Evolutionary conservation across 768 basidiomycete genomes (phyloP).

Genomic region (Multifurca ochricompacta): DNA sequence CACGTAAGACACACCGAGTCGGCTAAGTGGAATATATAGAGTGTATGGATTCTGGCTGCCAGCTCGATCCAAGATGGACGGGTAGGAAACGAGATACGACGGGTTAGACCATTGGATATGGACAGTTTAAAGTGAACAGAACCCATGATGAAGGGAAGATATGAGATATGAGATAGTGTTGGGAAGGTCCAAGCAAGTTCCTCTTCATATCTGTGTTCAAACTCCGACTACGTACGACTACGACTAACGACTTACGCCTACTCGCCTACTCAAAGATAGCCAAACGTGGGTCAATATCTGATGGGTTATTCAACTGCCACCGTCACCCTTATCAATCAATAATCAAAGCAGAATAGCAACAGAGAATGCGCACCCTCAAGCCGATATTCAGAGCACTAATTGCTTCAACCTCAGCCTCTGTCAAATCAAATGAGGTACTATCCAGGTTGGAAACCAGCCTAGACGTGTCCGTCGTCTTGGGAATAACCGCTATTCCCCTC

Average conservation of each 20-base stretch:
- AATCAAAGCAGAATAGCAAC: background rate
- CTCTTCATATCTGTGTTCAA: no score
- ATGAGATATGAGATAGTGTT: no score
- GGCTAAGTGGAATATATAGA: slow-evolving; percentile 51
- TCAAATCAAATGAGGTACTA: slow-evolving; percentile 41
- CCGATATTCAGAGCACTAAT: slow-evolving; percentile 56
- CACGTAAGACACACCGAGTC: slow-evolving; percentile 61
- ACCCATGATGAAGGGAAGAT: slow-evolving; percentile 31
- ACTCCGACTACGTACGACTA: slow-evolving; percentile 12
- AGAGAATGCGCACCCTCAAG: slow-evolving; percentile 43
- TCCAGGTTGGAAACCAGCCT: slow-evolving; percentile 41
- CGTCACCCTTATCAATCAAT: slow-evolving; percentile 9
- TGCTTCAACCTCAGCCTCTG: slow-evolving; percentile 45
- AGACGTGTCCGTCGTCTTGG: slow-evolving; percentile 36
- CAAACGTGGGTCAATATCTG: slow-evolving; percentile 54
- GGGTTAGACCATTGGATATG: slow-evolving; percentile 42
- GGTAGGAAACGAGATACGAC: slow-evolving; percentile 46
- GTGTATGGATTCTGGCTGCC: slow-evolving; percentile 44
- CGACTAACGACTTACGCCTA: no score
- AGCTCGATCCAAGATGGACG: slow-evolving; percentile 52
- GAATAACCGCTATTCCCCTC: slow-evolving; percentile 41
- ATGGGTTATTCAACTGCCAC: slow-evolving; percentile 61
- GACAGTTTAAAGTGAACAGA: slow-evolving; percentile 58
- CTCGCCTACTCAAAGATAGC: slow-evolving; percentile 63
- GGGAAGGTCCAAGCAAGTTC: no score